Evolutionary conservation across 805 yeast genomes (phyloP), one percentile per base, ranked within the genome.

Genomic region (Saccharomycopsis sp.): DNA sequence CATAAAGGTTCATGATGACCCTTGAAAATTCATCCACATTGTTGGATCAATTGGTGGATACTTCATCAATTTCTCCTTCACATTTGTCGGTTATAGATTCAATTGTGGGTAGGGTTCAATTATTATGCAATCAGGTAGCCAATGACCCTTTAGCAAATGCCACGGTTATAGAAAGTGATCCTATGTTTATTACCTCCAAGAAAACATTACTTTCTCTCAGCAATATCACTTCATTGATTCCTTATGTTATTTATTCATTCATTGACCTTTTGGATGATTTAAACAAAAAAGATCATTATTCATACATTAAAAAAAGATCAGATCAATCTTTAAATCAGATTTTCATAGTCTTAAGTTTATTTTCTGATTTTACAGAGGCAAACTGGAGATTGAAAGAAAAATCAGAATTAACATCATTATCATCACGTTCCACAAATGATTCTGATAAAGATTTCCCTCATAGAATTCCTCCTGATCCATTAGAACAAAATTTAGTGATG

Each of bases 361-460:
- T 41, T 1, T 29, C 44, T 6, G 49, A 43, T 21, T 44, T 36
- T 35, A 41, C 45, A 3, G 49, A 46, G 32, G 32, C 45, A 2
- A 46, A 37, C 21, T 46, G 49, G 49, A 21, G 38, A 15, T 19
- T 36, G 5, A 46, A 46, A 31, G 49, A 46, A 31, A 21, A 29
- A 12, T 21, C 38, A 3, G 42, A 34, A 3, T 14, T 34, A 4
- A 21, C 36, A 23, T 27, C 39, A 3, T 10, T 40, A 8, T 34
- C 41, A 10, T 35, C 39, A 14, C 17, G 31, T 5, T 36, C 46
- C 10, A 42, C 37, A 15, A 41, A 37, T 14, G 41, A 41, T 25
- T 31, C 45, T n/a, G 48, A 46, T 32, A 40, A 44, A 29, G 47
- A 41, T 4, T 40, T 20, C 21, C 49, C 47, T 14, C 49, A 46